These are phyloP conservation scores for Cryptococcus wingfieldii DNA, from an alignment of 1,284 basidiomycete species.

Conservation along the genomic window DNA sequence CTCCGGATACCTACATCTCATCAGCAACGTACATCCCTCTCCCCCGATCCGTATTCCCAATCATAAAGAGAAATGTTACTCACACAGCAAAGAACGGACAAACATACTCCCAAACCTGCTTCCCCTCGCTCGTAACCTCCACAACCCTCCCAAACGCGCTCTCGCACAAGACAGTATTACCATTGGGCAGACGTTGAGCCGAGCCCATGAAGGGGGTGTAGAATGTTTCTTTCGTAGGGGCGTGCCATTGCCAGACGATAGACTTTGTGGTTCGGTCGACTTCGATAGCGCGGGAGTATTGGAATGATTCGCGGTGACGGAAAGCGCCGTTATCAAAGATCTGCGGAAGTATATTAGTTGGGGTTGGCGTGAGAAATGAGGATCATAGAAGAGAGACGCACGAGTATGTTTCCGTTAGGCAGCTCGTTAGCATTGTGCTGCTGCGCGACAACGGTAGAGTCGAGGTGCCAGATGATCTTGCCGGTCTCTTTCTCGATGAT, in stretches of 20 bases:
- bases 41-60: background rate
- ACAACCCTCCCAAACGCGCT: conserved; percentile 15
- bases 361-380: no score
- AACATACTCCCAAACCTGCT: conserved; percentile 21
- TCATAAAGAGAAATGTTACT: background rate
- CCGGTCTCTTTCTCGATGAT: conserved; percentile 19
- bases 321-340: conserved; percentile 24
- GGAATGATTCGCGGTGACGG: conserved; percentile 16
- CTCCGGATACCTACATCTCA: conserved; percentile 11
- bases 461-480: conserved; percentile 22
- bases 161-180: conserved; percentile 20
- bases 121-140: conserved; percentile 13
- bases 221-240: conserved; percentile 19
- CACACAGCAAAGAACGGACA: conserved; percentile 15
- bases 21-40: background rate
- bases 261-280: conserved; percentile 17
- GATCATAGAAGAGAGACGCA: background rate
- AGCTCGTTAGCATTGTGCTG: conserved; percentile 21
- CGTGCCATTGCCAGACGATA: conserved; percentile 22
- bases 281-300: conserved; percentile 18
- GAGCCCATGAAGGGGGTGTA: conserved; percentile 24
- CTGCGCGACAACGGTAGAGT: conserved; percentile 17
- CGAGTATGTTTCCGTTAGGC: conserved; percentile 22
- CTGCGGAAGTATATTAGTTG: background rate
- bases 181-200: conserved; percentile 19